A percentile compares a stretch with the other conserved stretches of the same genome.
Conservation (phyloP, 768 basidiomycete species). For the Trametes punicea region DNA sequence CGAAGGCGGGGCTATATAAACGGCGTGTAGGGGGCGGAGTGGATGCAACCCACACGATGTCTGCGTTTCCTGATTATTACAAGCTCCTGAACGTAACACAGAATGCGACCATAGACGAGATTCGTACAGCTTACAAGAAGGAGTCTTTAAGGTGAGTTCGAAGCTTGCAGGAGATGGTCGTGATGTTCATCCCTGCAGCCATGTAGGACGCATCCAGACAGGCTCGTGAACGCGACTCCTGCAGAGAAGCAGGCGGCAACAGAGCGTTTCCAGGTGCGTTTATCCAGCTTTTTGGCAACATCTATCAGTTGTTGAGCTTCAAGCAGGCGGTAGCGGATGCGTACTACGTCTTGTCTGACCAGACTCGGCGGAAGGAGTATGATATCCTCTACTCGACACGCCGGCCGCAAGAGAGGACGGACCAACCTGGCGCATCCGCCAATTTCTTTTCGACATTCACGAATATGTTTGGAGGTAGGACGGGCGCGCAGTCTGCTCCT, state of each 20-base stretch:
- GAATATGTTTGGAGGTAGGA: conserved; percentile 55
- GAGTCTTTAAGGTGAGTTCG: conserved; percentile 65
- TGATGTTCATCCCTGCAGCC: conserved; percentile 22
- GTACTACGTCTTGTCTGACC: conserved; percentile 88
- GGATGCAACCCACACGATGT: conserved; percentile 42
- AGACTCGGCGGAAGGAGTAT: conserved; percentile 67
- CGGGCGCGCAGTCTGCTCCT: conserved; percentile 26
- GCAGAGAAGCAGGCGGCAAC: conserved; percentile 74
- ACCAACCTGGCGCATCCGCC: conserved; percentile 63
- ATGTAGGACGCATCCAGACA: conserved; percentile 83
- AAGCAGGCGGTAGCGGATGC: conserved; percentile 84
- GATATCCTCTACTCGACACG: conserved; percentile 62
- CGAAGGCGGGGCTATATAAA: conserved; percentile 10
- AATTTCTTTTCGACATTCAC: conserved; percentile 78
- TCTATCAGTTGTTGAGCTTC: neutral
- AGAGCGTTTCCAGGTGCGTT: conserved; percentile 74
- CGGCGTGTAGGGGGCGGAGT: neutral
- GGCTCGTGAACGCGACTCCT: conserved; percentile 65
- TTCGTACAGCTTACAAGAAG: conserved; percentile 74
- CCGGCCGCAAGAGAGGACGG: conserved; percentile 46
- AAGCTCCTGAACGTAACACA: conserved; percentile 51
- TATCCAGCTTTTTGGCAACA: neutral
- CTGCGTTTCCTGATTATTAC: conserved; percentile 81
- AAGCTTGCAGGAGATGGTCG: neutral
- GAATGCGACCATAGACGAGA: conserved; percentile 63